These are phyloP conservation scores for Vaucheria bursata DNA, from an alignment of 352 stramenopile species.

Conservation along the genomic window DNA sequence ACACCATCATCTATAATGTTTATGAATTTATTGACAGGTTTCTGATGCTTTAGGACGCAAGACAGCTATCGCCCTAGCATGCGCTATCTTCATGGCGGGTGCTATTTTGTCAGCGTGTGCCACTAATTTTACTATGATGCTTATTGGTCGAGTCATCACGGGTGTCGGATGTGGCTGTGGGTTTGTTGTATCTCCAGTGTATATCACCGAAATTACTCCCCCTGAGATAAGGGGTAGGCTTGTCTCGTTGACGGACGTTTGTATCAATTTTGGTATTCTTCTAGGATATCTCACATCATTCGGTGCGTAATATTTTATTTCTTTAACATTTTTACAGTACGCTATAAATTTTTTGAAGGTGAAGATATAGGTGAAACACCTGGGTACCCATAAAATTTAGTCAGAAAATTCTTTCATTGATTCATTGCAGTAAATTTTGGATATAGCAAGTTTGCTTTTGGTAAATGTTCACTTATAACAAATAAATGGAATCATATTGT, in stretches of 20 bases:
- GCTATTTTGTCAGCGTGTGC: slow-evolving; percentile 38
- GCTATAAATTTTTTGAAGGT: too few relatives aligned
- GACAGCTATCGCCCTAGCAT: slow-evolving; percentile 45
- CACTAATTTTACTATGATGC: slow-evolving; percentile 33
- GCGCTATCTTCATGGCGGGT: slow-evolving; percentile 46
- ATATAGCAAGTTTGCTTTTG: too few relatives aligned
- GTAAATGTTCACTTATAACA: too few relatives aligned
- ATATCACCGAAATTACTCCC: slow-evolving; percentile 66
- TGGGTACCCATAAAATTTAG: too few relatives aligned
- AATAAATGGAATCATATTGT: too few relatives aligned
- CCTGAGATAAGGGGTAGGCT: slow-evolving; percentile 57
- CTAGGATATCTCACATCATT: slow-evolving; percentile 49
- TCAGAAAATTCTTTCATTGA: too few relatives aligned
- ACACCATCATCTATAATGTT: not conserved
- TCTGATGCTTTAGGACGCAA: slow-evolving; percentile 47
- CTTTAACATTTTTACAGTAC: not conserved
- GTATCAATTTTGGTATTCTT: slow-evolving; percentile 59
- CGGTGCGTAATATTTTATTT: slow-evolving; percentile 28
- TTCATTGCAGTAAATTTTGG: too few relatives aligned
- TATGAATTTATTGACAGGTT: slow-evolving; percentile 24
- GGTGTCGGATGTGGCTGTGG: slow-evolving; percentile 46
- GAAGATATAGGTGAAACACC: too few relatives aligned
- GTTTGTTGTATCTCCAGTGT: slow-evolving; percentile 54
- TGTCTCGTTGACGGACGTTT: slow-evolving; percentile 63
- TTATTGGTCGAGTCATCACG: slow-evolving; percentile 44